These are phyloP conservation scores for Epichloe glyceriae DNA, from an alignment of 2,329 filamentous ascomycete genomes.

Conservation along the genomic window DNA sequence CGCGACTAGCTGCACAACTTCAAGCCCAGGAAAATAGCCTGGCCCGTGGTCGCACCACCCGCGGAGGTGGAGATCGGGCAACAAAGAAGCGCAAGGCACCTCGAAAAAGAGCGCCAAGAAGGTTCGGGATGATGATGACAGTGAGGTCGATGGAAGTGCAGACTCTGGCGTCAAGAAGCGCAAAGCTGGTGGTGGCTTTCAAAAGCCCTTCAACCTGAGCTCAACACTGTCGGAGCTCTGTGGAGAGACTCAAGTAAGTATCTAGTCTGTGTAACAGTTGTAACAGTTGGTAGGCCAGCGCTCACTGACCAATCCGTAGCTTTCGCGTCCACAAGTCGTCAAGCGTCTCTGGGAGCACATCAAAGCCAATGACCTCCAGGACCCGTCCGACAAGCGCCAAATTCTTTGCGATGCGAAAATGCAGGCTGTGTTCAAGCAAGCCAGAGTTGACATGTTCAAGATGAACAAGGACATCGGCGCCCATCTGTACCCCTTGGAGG, in stretches of 20 bases:
- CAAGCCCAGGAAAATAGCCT: constrained; percentile 83
- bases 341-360: constrained; percentile 96
- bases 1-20: constrained; percentile 70
- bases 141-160: constrained; percentile 53
- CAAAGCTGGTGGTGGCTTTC: constrained; percentile 85
- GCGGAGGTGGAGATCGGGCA: constrained; percentile 54
- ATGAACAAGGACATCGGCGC: constrained; percentile 95
- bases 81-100: constrained; percentile 54
- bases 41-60: constrained; percentile 55
- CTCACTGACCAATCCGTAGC: constrained; percentile 30
- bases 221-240: constrained; percentile 55
- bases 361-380: constrained; percentile 76
- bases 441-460: constrained; percentile 94
- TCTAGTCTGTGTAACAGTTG: not conserved
- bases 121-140: constrained; percentile 67
- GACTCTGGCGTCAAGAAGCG: constrained; percentile 50
- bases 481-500: constrained; percentile 77
- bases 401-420: constrained; percentile 87
- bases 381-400: constrained; percentile 80
- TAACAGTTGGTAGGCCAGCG: not conserved
- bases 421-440: constrained; percentile 82
- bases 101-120: constrained; percentile 67
- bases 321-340: constrained; percentile 89
- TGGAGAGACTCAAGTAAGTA: constrained; percentile 51
- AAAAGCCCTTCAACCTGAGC: constrained; percentile 71